These are phyloP conservation scores for Fagopyrum homotropicum DNA, from an alignment of 148 eudicot species.

Conservation along the genomic window DNA sequence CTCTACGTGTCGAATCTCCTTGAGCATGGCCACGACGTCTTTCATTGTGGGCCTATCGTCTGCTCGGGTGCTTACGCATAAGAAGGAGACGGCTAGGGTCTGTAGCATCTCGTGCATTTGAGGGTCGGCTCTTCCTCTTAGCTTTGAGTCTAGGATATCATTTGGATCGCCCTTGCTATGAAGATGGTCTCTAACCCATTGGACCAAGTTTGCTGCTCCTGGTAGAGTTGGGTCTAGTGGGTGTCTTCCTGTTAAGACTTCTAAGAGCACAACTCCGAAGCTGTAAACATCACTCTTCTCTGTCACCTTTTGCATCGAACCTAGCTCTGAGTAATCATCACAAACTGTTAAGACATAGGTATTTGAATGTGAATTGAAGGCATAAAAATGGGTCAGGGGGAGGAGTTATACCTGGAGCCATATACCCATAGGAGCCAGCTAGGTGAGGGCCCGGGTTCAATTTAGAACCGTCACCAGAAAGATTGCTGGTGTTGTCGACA, in stretches of 20 bases:
- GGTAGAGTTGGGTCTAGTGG: conserved; percentile 90
- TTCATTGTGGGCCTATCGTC: conserved; percentile 90
- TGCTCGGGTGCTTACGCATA: conserved; percentile 64
- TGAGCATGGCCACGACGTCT: conserved; percentile 92
- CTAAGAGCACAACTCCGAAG: conserved; percentile 82
- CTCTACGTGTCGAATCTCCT: conserved; percentile 70
- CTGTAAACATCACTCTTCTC: conserved; percentile 97
- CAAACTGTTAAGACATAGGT: not conserved
- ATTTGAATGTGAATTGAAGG: not conserved
- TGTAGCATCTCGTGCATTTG: conserved; percentile 94
- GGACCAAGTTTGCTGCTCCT: conserved; percentile 76
- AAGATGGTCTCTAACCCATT: conserved; percentile 82
- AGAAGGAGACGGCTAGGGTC: conserved; percentile 74
- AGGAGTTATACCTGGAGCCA: conserved; percentile 79
- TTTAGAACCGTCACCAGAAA: conserved; percentile 27
- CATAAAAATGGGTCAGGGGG: not conserved
- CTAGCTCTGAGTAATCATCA: conserved; percentile 48
- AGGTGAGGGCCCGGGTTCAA: conserved; percentile 58
- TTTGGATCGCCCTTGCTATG: conserved; percentile 56
- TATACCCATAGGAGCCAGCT: conserved; percentile 96
- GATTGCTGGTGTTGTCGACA: conserved; percentile 19
- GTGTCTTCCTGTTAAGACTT: conserved; percentile 91
- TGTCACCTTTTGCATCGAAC: conserved; percentile 62
- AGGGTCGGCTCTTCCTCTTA: conserved; percentile 86
- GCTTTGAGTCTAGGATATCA: conserved; percentile 77